These are phyloP conservation scores for Drosera capensis DNA, from an alignment of 148 eudicot species.

Conservation along the genomic window DNA sequence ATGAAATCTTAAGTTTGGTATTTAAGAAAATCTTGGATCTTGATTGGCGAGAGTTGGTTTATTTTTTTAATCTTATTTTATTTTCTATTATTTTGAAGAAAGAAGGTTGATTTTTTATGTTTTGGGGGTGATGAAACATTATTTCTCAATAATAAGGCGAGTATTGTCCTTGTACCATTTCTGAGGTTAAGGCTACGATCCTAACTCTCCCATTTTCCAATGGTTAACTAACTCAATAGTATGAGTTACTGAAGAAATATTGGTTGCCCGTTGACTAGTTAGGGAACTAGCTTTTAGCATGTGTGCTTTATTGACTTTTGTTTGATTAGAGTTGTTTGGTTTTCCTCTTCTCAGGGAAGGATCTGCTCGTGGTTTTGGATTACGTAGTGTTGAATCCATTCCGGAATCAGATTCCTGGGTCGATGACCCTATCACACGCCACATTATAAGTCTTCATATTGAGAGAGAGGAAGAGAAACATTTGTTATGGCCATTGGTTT, in stretches of 20 bases:
- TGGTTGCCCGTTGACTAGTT: not conserved
- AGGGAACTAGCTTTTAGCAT: not conserved
- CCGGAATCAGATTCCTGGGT: conserved; percentile 98
- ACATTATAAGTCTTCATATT: conserved; percentile 59
- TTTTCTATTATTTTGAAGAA: too few relatives aligned
- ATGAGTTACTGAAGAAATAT: not conserved
- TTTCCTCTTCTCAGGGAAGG: conserved; percentile 58
- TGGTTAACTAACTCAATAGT: not conserved
- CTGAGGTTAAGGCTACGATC: too few relatives aligned
- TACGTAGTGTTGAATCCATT: conserved; percentile 59
- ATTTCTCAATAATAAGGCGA: too few relatives aligned
- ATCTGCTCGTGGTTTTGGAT: conserved; percentile 75
- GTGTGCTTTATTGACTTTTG: not conserved
- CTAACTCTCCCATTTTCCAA: too few relatives aligned
- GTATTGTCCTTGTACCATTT: too few relatives aligned
- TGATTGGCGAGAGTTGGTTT: too few relatives aligned
- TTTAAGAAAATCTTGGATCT: too few relatives aligned
- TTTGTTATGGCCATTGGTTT: conserved; percentile 72
- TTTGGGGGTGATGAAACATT: too few relatives aligned
- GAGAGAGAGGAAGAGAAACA: conserved; percentile 35
- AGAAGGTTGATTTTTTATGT: too few relatives aligned
- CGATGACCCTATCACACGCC: conserved; percentile 92
- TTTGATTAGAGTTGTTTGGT: conserved; percentile 7
- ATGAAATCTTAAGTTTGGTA: too few relatives aligned
- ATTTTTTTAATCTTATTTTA: too few relatives aligned